Evolutionary conservation across 148 eudicot species (phyloP), one percentile per base, ranked within the genome.

Genomic region (Suaeda aralocaspica): DNA sequence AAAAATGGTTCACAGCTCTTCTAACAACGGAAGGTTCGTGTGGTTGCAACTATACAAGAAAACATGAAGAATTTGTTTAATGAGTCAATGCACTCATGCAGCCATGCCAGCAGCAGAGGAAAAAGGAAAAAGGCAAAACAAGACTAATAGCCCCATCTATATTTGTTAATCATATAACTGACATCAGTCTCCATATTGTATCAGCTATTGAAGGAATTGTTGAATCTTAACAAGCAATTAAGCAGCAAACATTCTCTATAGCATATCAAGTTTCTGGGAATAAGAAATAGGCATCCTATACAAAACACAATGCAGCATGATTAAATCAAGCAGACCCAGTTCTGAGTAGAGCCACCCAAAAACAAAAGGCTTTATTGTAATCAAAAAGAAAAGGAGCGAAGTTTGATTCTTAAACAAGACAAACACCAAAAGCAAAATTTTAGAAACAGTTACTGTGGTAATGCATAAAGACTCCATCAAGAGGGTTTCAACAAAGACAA

Each of bases 1-100:
- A 78, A 76, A 86, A 91, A 81, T 94, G 99, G 80, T 94, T 94
- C 62, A 94, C 85, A 65, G 99, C 99, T 79, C 75, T 86, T 82
- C 75, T 84, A 52, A 94, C 96, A 52, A 85, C 89, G 7, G 82
- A 79, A 79, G 99, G 87, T 68, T 94, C 99, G 52, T 94, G 97
- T 64, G 97, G 97, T 65, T 88, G 87, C 72, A 94, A 81, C 99
- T 94, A 86, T 86, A 74, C 31, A 73, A 44, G 53, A 34, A 66
- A 73, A 59, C 28, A 34, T 44, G 19, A 59, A 39, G 44, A n/a
- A n/a, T 66, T 28, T 8, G 60, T 18, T 11, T 3, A 29, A 51
- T 36, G 50, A 19, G n/a, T n/a, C n/a, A n/a, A n/a, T n/a, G n/a
- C n/a, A n/a, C n/a, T n/a, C n/a, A n/a, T n/a, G n/a, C n/a, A n/a